A percentile compares a stretch with the other conserved stretches of the same genome.
phyloP scores from a whole-genome alignment of 2,329 filamentous ascomycete species.

The Botrytis porri region DNA sequence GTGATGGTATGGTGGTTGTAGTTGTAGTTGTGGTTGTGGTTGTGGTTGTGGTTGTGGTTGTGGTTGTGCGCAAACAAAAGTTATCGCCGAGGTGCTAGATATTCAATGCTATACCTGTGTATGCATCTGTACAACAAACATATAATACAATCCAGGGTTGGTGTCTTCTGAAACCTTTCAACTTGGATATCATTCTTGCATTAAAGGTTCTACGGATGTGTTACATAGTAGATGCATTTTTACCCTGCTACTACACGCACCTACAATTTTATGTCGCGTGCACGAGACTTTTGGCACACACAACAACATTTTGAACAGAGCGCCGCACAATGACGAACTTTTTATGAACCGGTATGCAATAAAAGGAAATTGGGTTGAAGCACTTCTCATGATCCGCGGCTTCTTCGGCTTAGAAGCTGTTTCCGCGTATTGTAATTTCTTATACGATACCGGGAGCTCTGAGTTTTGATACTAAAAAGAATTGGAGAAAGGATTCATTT shows the following conservation, averaged over 20 bases:
- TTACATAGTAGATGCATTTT: neutral
- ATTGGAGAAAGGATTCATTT: neutral
- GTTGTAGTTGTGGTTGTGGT: neutral
- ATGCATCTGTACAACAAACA: too few species aligned
- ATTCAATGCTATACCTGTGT: neutral
- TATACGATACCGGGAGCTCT: too few species aligned
- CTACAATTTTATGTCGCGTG: neutral
- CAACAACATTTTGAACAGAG: neutral
- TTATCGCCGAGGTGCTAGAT: neutral
- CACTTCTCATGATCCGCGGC: neutral
- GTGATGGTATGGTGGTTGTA: neutral
- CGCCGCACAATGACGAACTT: constrained; percentile 8
- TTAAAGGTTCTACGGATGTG: neutral
- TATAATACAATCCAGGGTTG: neutral
- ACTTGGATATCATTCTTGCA: neutral
- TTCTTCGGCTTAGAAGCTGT: neutral
- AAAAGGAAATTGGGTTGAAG: neutral
- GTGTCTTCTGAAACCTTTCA: neutral
- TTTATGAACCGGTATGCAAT: neutral
- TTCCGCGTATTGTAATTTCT: neutral
- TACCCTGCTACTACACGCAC: neutral
- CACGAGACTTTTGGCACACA: neutral
- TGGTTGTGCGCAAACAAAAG: neutral
- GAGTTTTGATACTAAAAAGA: neutral
- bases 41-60: neutral